phyloP scores from a whole-genome alignment of 2,329 filamentous ascomycete species.

The Helicocarpus griseus region DNA sequence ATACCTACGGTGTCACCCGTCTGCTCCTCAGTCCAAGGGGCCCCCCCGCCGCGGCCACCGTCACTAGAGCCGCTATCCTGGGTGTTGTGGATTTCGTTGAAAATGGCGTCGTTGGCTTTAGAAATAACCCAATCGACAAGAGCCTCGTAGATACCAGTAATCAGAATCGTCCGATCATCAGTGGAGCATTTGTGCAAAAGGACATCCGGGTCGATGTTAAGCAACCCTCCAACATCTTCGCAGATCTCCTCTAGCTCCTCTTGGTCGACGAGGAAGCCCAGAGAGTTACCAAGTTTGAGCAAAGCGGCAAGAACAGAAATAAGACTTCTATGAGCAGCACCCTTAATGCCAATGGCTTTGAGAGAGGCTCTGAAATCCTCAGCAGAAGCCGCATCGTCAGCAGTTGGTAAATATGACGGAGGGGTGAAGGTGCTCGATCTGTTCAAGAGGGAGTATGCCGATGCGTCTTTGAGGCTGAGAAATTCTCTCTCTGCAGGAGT shows the following conservation, averaged over 20 bases:
- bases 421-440: constrained; percentile 78
- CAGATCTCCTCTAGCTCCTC: constrained; percentile 78
- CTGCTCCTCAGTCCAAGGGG: constrained; percentile 61
- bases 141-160: constrained; percentile 83
- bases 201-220: constrained; percentile 79
- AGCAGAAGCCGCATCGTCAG: constrained; percentile 82
- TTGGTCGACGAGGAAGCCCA: constrained; percentile 74
- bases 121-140: constrained; percentile 89
- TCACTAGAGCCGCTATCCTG: constrained; percentile 57
- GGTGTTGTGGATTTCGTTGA: constrained; percentile 59
- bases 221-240: constrained; percentile 76
- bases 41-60: constrained; percentile 49
- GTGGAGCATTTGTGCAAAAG: constrained; percentile 71
- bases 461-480: constrained; percentile 65
- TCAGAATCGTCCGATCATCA: constrained; percentile 70
- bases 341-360: constrained; percentile 90
- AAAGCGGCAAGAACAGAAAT: constrained; percentile 79
- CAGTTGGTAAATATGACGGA: constrained; percentile 80
- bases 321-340: constrained; percentile 67
- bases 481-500: constrained; percentile 84
- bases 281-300: constrained; percentile 81
- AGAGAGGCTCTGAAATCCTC: constrained; percentile 84
- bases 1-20: constrained; percentile 77
- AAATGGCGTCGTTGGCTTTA: constrained; percentile 80
- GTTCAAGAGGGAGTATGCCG: constrained; percentile 67